phyloP scores from a whole-genome alignment of 2,329 filamentous ascomycete genomes.

The Paracamarosporium sp. region DNA sequence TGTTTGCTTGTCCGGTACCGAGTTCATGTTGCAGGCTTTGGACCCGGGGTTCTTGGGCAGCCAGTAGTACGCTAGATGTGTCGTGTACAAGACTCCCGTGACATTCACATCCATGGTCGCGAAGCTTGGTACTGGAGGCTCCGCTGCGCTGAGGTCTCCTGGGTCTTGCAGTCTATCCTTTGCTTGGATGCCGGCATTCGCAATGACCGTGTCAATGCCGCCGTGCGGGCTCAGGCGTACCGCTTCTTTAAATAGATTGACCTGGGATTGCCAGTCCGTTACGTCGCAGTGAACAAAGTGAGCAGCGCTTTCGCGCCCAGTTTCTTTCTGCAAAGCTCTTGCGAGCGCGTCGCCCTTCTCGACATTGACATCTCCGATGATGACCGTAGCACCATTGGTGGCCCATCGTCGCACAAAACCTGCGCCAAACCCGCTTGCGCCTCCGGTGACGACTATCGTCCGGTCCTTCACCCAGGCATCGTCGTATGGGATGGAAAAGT shows the following conservation, averaged over 20 bases:
- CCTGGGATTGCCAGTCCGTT: constrained; percentile 69
- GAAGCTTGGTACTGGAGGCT: constrained; percentile 59
- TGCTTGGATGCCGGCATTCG: constrained; percentile 68
- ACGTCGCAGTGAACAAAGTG: constrained; percentile 70
- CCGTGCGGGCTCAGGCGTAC: constrained; percentile 60
- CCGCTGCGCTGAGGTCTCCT: constrained; percentile 50
- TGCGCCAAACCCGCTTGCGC: constrained; percentile 48
- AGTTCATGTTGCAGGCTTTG: constrained; percentile 36
- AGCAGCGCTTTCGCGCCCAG: constrained; percentile 55
- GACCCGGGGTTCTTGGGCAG: constrained; percentile 59
- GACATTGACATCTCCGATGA: constrained; percentile 69
- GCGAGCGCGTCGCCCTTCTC: constrained; percentile 62
- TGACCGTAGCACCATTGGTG: constrained; percentile 59
- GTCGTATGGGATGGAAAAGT: constrained; percentile 43
- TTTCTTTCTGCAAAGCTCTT: constrained; percentile 56
- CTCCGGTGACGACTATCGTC: constrained; percentile 48
- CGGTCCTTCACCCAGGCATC: constrained; percentile 46
- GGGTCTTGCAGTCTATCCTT: constrained; percentile 56
- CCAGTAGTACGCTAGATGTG: constrained; percentile 68
- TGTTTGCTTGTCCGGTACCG: constrained; percentile 30
- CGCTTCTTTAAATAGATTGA: constrained; percentile 67
- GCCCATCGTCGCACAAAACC: constrained; percentile 48
- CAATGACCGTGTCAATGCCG: constrained; percentile 68
- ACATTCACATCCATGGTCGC: constrained; percentile 68
- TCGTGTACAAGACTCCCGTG: constrained; percentile 69